Conservation (phyloP, 1,139 yeast species). For the Debaryomyces coudertii region DNA sequence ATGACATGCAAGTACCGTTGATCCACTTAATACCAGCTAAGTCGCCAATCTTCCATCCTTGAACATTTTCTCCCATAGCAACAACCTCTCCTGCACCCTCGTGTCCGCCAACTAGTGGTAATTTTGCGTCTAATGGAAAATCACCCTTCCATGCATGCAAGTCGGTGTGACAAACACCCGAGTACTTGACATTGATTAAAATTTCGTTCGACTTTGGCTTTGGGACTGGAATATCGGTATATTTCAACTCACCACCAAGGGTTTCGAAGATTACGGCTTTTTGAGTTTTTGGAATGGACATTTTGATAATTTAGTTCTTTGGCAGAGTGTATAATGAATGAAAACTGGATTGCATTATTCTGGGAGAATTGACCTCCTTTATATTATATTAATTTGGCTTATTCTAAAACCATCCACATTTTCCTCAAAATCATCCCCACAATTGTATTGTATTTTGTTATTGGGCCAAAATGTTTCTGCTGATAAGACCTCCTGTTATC, state of each 20-base stretch:
- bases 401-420: background rate
- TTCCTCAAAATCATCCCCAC: background rate
- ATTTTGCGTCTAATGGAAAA: conserved; percentile 69
- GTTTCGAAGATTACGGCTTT: conserved; percentile 43
- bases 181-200: conserved; percentile 67
- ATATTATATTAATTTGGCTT: background rate
- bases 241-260: conserved; percentile 49
- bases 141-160: conserved; percentile 83
- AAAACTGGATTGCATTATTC: background rate
- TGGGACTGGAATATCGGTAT: conserved; percentile 70
- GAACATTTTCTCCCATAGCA: conserved; percentile 66
- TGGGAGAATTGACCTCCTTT: background rate
- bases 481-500: no score
- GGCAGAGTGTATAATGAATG: background rate
- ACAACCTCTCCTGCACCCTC: conserved; percentile 86
- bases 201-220: conserved; percentile 68
- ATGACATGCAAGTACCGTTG: conserved; percentile 69
- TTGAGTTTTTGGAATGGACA: conserved; percentile 39
- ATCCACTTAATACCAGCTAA: conserved; percentile 77
- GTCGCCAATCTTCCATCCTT: conserved; percentile 70
- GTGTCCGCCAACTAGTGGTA: conserved; percentile 80
- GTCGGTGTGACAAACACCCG: conserved; percentile 82
- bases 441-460: background rate
- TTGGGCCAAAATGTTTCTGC: background rate
- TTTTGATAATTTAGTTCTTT: conserved; percentile 9